Evolutionary conservation across 2,329 filamentous ascomycete genomes (phyloP).

Genomic region (Alternaria dauci): DNA sequence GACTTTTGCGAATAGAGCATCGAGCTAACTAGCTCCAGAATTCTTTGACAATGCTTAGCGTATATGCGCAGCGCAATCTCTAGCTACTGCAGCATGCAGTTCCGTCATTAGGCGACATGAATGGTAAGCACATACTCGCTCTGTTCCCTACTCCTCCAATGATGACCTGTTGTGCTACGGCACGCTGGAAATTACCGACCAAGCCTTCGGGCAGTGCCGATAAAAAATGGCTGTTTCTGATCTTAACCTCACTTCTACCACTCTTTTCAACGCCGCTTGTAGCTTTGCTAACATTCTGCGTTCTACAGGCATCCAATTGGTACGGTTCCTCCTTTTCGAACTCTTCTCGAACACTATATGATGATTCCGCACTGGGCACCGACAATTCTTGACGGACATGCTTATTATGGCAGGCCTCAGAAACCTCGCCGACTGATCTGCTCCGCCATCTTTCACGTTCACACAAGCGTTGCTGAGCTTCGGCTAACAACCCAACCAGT

Average conservation of each 20-base stretch:
- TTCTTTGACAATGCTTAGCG: neutral
- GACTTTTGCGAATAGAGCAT: neutral
- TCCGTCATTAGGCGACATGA: neutral
- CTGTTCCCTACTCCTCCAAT: constrained; percentile 25
- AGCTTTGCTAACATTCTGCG: constrained; percentile 24
- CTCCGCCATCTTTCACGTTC: constrained; percentile 6
- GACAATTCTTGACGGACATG: constrained; percentile 85
- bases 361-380: constrained; percentile 99
- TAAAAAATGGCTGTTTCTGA: constrained; percentile 55
- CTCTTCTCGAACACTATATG: constrained; percentile 57
- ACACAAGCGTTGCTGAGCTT: constrained; percentile 4
- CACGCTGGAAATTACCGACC: constrained; percentile 58
- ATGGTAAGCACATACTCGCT: constrained; percentile 11
- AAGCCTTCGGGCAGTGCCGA: constrained; percentile 52
- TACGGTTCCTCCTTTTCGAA: constrained; percentile 31
- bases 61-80: neutral
- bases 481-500: constrained; percentile 18
- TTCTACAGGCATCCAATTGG: constrained; percentile 27
- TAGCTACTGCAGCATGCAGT: neutral
- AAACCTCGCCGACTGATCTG: constrained; percentile 97
- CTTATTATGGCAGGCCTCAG: constrained; percentile 96
- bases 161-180: constrained; percentile 54
- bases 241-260: constrained; percentile 25
- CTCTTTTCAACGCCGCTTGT: constrained; percentile 6
- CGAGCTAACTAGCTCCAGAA: constrained; percentile 27